Evolutionary conservation across 2,329 filamentous ascomycete species (phyloP).

Genomic region (Fusarium lyarnte): DNA sequence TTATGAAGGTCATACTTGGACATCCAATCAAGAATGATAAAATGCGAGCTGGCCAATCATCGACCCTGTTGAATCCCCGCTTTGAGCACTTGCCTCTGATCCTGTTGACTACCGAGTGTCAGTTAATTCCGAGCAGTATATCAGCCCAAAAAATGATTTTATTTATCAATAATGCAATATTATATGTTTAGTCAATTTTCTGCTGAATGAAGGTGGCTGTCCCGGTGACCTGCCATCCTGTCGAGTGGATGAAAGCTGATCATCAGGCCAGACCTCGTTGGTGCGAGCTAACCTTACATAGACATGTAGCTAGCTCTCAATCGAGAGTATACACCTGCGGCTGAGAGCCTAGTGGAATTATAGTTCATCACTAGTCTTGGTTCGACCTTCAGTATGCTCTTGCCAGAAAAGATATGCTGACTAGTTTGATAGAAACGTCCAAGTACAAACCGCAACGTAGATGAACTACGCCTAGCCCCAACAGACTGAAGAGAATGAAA

Average conservation of each 20-base stretch:
- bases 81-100: background rate
- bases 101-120: background rate
- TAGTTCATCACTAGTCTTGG: background rate
- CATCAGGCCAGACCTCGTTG: no score
- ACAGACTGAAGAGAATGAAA: no score
- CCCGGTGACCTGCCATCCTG: accelerated
- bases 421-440: background rate
- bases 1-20: accelerated
- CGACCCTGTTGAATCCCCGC: accelerated
- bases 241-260: no score
- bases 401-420: background rate
- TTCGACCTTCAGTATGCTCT: accelerated
- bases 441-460: accelerated
- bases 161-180: accelerated
- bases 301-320: no score
- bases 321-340: background rate
- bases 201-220: accelerated
- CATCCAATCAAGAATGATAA: background rate
- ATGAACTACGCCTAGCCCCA: background rate
- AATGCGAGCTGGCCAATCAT: slow-evolving; percentile 2
- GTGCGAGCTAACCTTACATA: accelerated
- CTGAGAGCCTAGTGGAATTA: accelerated
- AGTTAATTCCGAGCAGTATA: background rate
- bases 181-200: accelerated
- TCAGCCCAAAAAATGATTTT: accelerated